phyloP scores from a whole-genome alignment of 2,329 filamentous ascomycete species.

The Gnomoniopsis sp. region DNA sequence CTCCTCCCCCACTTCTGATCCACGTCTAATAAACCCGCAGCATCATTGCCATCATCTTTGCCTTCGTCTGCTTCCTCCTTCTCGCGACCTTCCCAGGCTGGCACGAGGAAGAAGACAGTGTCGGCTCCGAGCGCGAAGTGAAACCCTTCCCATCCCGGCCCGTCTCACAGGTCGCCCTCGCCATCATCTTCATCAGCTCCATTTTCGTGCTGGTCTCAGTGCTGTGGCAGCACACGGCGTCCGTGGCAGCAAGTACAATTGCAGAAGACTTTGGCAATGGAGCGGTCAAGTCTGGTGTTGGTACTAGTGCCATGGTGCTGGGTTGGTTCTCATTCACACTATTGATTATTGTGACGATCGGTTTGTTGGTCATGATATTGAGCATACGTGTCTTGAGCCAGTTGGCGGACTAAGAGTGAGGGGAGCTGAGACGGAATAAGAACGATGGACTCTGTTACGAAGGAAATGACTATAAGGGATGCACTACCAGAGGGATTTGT shows the following conservation, averaged over 20 bases:
- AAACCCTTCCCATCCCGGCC: conserved; percentile 91
- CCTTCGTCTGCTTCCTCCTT: conserved; percentile 91
- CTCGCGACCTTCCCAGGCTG: conserved; percentile 96
- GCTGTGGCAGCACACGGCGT: conserved; percentile 92
- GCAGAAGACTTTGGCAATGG: conserved; percentile 92
- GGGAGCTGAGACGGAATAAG: neutral
- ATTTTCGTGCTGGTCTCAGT: conserved; percentile 73
- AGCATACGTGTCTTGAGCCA: conserved; percentile 79
- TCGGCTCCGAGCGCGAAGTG: conserved; percentile 82
- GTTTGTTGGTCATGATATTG: conserved; percentile 91
- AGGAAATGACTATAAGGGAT: neutral
- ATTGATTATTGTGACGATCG: conserved; percentile 93
- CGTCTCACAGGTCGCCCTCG: conserved; percentile 88
- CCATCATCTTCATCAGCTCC: conserved; percentile 79
- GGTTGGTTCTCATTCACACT: conserved; percentile 96
- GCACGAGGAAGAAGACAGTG: conserved; percentile 83
- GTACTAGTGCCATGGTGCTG: conserved; percentile 92
- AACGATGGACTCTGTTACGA: neutral
- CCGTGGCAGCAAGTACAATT: conserved; percentile 89
- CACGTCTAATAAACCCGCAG: conserved; percentile 39
- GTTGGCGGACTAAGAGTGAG: conserved; percentile 36
- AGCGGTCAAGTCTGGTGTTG: conserved; percentile 79
- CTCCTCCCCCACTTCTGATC: neutral
- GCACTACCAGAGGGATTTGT: no score
- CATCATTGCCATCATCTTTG: conserved; percentile 96